Evolutionary conservation across 306 rosid genomes (phyloP).

Genomic region (Spatholobus suberectus): DNA sequence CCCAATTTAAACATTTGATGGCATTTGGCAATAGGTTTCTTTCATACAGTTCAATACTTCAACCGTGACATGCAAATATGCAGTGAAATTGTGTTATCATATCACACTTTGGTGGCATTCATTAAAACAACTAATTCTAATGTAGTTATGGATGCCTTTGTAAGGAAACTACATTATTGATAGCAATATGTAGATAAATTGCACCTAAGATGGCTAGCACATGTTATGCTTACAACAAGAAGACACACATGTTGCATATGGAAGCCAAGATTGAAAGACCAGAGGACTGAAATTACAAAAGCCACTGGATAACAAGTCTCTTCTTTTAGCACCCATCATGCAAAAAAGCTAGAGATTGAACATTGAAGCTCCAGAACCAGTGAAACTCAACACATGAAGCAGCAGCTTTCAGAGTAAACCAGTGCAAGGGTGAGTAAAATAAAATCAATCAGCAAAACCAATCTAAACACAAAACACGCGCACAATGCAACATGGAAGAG

Average conservation of each 20-base stretch:
- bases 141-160: not conserved
- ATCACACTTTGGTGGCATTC: not conserved
- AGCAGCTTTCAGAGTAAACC: no score
- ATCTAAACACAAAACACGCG: no score
- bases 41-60: not conserved
- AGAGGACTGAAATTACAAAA: no score
- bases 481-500: no score
- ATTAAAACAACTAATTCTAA: not conserved
- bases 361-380: no score
- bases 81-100: not conserved
- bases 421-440: no score
- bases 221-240: not conserved
- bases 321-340: no score
- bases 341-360: no score
- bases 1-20: not conserved
- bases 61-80: not conserved
- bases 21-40: not conserved
- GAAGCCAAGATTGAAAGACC: no score
- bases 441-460: no score
- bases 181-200: not conserved
- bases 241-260: not conserved
- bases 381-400: no score
- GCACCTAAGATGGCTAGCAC: not conserved
- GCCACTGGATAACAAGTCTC: no score
- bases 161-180: not conserved